Base-by-base conservation (phyloP, 345 rosid genomes). In the Trapa incisa region DNA sequence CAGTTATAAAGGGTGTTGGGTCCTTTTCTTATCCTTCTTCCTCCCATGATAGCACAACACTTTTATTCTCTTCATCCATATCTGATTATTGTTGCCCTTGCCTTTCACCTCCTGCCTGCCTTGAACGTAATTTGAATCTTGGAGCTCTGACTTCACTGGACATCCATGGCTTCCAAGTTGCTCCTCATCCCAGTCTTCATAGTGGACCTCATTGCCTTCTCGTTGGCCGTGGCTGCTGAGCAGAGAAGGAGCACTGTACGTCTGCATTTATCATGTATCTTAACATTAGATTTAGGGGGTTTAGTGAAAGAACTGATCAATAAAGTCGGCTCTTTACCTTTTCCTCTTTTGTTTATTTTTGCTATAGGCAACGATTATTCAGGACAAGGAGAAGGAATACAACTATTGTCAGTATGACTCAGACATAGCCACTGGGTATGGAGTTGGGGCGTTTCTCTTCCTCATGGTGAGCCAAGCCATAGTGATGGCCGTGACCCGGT, bases 181-280 rank as follows among this genome's bases (percentile, higher is more conserved):
- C 62, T 93, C 45, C 68, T 93, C 70, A 80, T 90, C 48, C 56
- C 72, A 0, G 95, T 91, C 69, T 82, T 86, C 81, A 41, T 93
- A 60, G 70, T 88, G 15, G 91, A 93, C 75, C 85, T 93, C 80
- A 79, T 93, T 77, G 99, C 99, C 68, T 89, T 93, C 60, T 89
- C 88, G n/a, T 78, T 93, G 67, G 97, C 97, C 70, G 83, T 88
- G 62, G 99, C 94, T 50, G 97, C 97, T 66, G 99, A 93, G 81
- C 99, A 88, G 78, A 87, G 97, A 72, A 83, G 97, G 82, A 93
- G 92, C 81, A 87, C 85, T 63, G 99, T 93, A 61, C 88, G 96
- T 77, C 9, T 50, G 64, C 37, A 39, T 15, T 22, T 22, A 22
- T 22, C 29, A 45, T 45, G 6, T 6, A 6, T 45, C 47, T 9